Evolutionary conservation across 495 filamentous ascomycete genomes (phyloP), one percentile per base, ranked within the genome.

Genomic region (Neurospora sp.): DNA sequence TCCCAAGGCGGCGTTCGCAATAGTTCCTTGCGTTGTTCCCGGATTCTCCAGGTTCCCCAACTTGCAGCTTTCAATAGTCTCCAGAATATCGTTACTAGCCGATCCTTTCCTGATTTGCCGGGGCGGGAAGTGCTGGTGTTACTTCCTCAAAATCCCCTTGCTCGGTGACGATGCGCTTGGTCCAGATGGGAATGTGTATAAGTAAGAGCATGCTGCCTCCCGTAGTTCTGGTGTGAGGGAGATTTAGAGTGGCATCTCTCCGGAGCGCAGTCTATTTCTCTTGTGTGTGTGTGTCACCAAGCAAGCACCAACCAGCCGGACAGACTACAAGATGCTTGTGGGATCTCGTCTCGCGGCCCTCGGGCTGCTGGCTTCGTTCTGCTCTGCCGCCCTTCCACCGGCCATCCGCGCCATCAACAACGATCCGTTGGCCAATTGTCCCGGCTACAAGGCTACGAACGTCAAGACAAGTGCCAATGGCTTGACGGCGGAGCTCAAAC

Each of bases 361-460:
- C 71, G 72, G 74, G 39, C 69, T 78, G 40, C 41, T 78, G 70
- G 69, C 71, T 53, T 71, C 71, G 41, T 53, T 74, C 31, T 71
- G 71, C 69, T 74, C 73, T 27, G 71, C 74, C 14, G 69, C 75
- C 18, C 61, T 72, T 16, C 46, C 71, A 48, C 68, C 70, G 11
- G 31, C 69, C 22, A 37, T 53, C 20, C 69, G 72, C 10, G 68
- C 38, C 40, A 14, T 39, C 53, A 75, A 72, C 37, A 76, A 77
- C 37, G 74, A 80, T 27, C 74, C 77, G 46, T 73, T 81, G 68
- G 73, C 78, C 22, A 71, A 78, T 4, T 95, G 92, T 75, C 91
- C 91, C 16, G 93, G 93, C 6, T 96, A 96, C 77, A 86, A 82
- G 20, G 92, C 90, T 46, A 86, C 83, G 22, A 90, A 93, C 79